phyloP scores from a whole-genome alignment of 2,329 filamentous ascomycete species.

The Clonostachys sp. region DNA sequence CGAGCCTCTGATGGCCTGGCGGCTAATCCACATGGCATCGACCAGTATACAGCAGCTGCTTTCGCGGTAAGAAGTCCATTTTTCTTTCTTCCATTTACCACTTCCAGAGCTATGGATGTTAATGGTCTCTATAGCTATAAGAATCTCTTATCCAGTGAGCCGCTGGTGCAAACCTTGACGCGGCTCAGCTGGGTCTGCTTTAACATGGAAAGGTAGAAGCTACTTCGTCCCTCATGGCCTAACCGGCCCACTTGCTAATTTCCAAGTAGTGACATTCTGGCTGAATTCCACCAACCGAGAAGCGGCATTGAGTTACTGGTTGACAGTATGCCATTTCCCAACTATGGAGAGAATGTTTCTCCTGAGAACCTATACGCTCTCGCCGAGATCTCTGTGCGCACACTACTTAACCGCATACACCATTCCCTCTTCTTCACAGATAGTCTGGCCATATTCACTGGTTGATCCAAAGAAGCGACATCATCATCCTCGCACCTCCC shows the following conservation, averaged over 20 bases:
- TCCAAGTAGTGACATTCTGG: conserved; percentile 10
- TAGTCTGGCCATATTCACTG: conserved; percentile 7
- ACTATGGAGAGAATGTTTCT: conserved; percentile 8
- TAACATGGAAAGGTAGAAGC: conserved; percentile 12
- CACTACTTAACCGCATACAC: conserved; percentile 15
- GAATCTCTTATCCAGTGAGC: conserved; percentile 3
- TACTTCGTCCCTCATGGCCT: background rate
- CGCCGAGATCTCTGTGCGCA: conserved; percentile 11
- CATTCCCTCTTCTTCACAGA: conserved; percentile 12
- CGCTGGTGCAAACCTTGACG: conserved; percentile 8
- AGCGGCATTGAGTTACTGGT: conserved; percentile 16
- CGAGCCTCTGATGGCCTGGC: conserved; percentile 10
- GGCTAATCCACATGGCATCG: conserved; percentile 11
- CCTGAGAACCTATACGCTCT: conserved; percentile 9
- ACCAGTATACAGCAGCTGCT: conserved; percentile 10
- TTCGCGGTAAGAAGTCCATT: conserved; percentile 4
- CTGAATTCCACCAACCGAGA: conserved; percentile 14
- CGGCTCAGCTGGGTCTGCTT: conserved; percentile 16
- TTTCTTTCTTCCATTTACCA: no score
- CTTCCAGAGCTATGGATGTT: no score
- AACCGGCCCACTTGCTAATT: background rate
- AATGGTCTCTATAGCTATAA: background rate
- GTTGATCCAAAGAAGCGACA: conserved; percentile 3
- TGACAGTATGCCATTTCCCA: conserved; percentile 14
- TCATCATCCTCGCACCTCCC: background rate